Evolutionary conservation across 305 asterid genomes (phyloP).

Genomic region (Fraxinus dipetala): DNA sequence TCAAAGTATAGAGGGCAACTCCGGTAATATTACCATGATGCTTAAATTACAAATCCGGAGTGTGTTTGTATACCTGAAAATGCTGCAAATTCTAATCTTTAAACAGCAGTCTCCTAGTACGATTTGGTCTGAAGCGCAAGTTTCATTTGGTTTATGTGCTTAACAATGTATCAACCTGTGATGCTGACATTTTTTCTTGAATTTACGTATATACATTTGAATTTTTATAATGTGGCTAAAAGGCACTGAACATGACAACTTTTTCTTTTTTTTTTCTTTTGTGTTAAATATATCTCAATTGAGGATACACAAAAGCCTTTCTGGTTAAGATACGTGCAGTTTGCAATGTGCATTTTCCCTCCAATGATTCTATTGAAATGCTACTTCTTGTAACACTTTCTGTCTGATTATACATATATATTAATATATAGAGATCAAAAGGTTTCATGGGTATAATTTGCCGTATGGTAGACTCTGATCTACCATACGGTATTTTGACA

Average conservation of each 20-base stretch:
- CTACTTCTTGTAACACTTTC: background rate
- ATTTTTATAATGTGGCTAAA: background rate
- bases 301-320: background rate
- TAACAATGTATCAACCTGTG: background rate
- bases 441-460: background rate
- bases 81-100: background rate
- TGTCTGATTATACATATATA: background rate
- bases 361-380: background rate
- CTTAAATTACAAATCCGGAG: background rate
- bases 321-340: background rate
- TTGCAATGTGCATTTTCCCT: background rate
- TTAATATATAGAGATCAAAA: background rate
- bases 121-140: background rate
- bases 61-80: background rate
- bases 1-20: background rate
- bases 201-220: background rate
- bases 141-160: background rate
- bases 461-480: constrained; percentile 26
- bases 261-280: no score
- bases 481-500: constrained; percentile 47
- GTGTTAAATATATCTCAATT: background rate
- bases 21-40: background rate
- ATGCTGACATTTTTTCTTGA: background rate
- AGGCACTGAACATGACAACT: background rate
- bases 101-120: background rate